Conservation (phyloP, 495 filamentous ascomycete genomes). For the Rhypophila decipiens region DNA sequence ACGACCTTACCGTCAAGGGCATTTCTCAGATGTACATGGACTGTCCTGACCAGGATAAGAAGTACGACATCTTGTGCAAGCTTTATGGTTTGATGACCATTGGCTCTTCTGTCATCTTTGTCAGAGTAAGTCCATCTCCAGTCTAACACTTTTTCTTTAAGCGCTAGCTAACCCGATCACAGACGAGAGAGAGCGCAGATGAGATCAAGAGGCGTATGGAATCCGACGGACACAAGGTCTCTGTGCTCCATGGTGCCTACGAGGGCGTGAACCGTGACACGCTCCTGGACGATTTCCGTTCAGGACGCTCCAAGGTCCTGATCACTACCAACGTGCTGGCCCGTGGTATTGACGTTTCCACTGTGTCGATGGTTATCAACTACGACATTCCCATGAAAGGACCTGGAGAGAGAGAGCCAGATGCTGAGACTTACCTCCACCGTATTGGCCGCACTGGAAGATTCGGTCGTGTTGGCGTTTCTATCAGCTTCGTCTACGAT, state of each 20-base stretch:
- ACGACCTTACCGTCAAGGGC: slow-evolving; percentile 91
- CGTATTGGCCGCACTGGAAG: slow-evolving; percentile 95
- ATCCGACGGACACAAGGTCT: slow-evolving; percentile 83
- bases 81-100: slow-evolving; percentile 94
- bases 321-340: slow-evolving; percentile 97
- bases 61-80: slow-evolving; percentile 80
- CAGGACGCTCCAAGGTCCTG: slow-evolving; percentile 85
- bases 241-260: slow-evolving; percentile 76
- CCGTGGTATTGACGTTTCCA: slow-evolving; percentile 93
- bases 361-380: slow-evolving; percentile 96
- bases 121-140: slow-evolving; percentile 54
- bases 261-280: slow-evolving; percentile 77
- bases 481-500: slow-evolving; percentile 85
- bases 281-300: slow-evolving; percentile 83
- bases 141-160: too few species aligned
- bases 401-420: slow-evolving; percentile 47
- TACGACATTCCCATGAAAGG: slow-evolving; percentile 70
- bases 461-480: slow-evolving; percentile 95
- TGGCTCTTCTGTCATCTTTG: slow-evolving; percentile 96
- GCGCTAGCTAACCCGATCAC: slow-evolving; percentile 17
- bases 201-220: slow-evolving; percentile 82
- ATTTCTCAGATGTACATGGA: slow-evolving; percentile 98
- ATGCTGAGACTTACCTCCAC: slow-evolving; percentile 94
- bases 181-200: slow-evolving; percentile 74
- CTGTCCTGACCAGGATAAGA: slow-evolving; percentile 69